Evolutionary conservation across 768 basidiomycete genomes (phyloP).

Genomic region (Lactarius indigo): DNA sequence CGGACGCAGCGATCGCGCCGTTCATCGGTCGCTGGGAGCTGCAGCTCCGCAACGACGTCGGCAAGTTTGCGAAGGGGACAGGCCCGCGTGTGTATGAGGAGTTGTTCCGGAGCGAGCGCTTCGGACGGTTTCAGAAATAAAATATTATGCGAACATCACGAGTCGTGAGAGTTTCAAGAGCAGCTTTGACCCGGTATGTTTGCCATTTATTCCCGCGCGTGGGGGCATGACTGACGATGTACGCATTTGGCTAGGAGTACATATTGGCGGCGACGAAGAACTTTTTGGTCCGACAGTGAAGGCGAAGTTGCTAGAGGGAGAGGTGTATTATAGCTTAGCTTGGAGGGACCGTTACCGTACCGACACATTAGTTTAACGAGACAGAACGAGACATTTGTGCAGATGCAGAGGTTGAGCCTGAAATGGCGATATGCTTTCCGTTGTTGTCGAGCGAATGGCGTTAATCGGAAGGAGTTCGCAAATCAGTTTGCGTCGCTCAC

Average conservation of each 20-base stretch:
- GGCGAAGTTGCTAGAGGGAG: not conserved
- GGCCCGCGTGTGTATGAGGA: slow-evolving; percentile 41
- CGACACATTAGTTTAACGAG: too few species aligned
- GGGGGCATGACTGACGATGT: not conserved
- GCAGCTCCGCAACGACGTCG: slow-evolving; percentile 45
- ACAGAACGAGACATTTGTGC: too few species aligned
- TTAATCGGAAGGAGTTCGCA: too few species aligned
- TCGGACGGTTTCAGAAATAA: slow-evolving; percentile 46
- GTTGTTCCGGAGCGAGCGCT: slow-evolving; percentile 41
- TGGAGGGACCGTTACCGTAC: not conserved
- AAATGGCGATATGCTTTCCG: too few species aligned
- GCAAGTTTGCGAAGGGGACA: slow-evolving; percentile 37
- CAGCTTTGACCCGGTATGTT: slow-evolving; percentile 49
- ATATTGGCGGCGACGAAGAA: not conserved
- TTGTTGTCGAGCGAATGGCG: too few species aligned
- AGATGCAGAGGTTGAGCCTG: too few species aligned
- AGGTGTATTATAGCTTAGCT: not conserved
- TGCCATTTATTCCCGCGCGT: not conserved
- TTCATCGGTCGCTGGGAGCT: slow-evolving; percentile 51
- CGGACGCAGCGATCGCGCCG: slow-evolving; percentile 55
- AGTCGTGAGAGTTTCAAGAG: slow-evolving; percentile 48
- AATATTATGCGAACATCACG: slow-evolving; percentile 44
- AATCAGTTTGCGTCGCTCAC: too few species aligned
- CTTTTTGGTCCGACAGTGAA: not conserved
- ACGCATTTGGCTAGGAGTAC: not conserved